Evolutionary conservation across 768 basidiomycete species (phyloP), one percentile per base, ranked within the genome.

Genomic region (Arthromyces matolae): DNA sequence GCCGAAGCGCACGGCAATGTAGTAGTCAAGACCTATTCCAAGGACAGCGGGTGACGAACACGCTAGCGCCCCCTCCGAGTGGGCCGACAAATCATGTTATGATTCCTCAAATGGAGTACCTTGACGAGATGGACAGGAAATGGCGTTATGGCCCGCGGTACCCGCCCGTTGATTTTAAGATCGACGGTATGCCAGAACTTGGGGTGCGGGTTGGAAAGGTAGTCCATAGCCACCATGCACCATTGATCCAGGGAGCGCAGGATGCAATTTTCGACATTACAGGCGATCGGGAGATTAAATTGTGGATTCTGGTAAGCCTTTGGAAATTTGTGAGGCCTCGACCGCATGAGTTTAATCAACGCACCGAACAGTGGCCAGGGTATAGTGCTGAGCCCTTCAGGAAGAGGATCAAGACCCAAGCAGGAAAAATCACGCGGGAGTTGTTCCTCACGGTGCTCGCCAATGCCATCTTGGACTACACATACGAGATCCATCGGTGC

Each of bases 341-440:
- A 24, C 34, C 5, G 14, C 14, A 12, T 6, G 16, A 5, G 19
- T 13, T 31, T n/a, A 22, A 27, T 16, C 47, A 34, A 49, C 27
- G 12, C 31, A 34, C 9, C 41, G 39, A 40, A 2, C 47, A 77
- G 77, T 78, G 76, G 77, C 75, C 77, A 5, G 77, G 77, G 1
- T 78, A 78, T 59, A 61, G 62, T 18, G 41, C 51, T n/a, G 55
- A 65, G 38, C 64, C 70, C 0, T 61, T 65, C 24, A 64, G 70
- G 55, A 71, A 68, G 52, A 69, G 71, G 5, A 51, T 75, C 42
- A 53, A 55, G 18, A 67, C 71, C 16, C 63, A 66, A 24, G 58
- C 58, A 18, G 64, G 62, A n/a, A 51, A 34, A n/a, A 58, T 70
- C 33, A 66, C 67, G 3, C 56, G 66, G 7, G 56, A 60, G 20